phyloP scores from a whole-genome alignment of 768 basidiomycete species.

The Russula virescens region DNA sequence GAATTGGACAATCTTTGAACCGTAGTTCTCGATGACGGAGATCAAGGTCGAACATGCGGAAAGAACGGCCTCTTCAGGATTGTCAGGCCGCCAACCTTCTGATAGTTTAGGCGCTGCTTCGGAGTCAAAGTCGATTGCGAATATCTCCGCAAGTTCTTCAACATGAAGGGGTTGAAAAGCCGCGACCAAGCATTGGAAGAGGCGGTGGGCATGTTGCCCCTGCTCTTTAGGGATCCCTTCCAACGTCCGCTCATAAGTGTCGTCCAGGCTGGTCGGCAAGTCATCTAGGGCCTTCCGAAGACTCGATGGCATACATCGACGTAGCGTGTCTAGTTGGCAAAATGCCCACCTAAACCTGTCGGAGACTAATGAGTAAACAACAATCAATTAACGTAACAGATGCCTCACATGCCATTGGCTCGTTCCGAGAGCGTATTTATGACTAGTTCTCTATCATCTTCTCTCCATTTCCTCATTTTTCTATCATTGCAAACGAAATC shows the following conservation, averaged over 20 bases:
- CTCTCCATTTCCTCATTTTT: slow-evolving; percentile 3
- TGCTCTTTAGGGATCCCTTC: neutral
- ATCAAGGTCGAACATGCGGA: neutral
- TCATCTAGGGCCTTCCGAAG: neutral
- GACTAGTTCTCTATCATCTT: neutral
- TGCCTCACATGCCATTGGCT: neutral
- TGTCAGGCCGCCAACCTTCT: neutral
- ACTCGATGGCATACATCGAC: neutral
- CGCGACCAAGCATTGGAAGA: neutral
- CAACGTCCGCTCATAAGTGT: slow-evolving; percentile 1
- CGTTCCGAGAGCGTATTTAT: neutral
- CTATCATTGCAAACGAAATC: neutral
- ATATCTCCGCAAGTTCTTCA: slow-evolving; percentile 7
- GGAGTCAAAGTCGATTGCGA: neutral
- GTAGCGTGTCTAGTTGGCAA: neutral
- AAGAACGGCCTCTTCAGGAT: neutral
- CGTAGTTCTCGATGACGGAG: neutral
- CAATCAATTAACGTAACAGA: too few relatives aligned
- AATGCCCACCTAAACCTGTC: slow-evolving; percentile 3
- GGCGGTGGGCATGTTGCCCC: neutral
- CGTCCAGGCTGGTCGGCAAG: neutral
- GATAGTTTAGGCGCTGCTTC: neutral
- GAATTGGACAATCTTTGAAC: neutral
- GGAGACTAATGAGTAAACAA: neutral
- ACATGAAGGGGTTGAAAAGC: neutral